phyloP scores from a whole-genome alignment of 2,329 filamentous ascomycete genomes.

The Atkinsonella texensis region DNA sequence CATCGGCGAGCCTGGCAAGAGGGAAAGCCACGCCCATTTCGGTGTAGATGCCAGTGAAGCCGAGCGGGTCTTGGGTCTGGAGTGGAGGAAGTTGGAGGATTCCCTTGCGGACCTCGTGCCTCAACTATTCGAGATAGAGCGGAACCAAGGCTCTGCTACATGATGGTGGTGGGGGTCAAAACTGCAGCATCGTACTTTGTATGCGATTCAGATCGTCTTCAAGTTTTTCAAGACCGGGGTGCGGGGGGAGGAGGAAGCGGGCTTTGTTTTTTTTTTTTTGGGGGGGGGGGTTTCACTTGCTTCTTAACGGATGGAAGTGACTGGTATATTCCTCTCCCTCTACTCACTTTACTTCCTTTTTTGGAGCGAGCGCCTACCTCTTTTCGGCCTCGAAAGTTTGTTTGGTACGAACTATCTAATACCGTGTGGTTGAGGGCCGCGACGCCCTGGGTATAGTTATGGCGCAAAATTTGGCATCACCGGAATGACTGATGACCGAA shows the following conservation, averaged over 20 bases:
- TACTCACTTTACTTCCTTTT: background rate
- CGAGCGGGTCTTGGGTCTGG: conserved; percentile 36
- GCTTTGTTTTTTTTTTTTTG: no score
- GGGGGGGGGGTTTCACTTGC: no score
- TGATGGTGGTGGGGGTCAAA: background rate
- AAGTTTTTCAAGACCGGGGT: no score
- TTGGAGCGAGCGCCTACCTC: background rate
- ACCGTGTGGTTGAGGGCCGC: background rate
- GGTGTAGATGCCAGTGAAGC: conserved; percentile 37
- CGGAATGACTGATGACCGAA: conserved; percentile 1
- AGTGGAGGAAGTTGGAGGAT: conserved; percentile 37
- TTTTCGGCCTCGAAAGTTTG: background rate
- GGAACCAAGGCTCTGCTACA: background rate
- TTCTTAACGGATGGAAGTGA: no score
- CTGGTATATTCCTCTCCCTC: no score
- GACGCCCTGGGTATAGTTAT: background rate
- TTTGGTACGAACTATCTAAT: background rate
- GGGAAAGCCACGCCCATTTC: conserved; percentile 24
- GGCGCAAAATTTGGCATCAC: background rate
- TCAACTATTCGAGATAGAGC: conserved; percentile 16
- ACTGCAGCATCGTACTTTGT: no score
- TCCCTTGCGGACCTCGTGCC: conserved; percentile 37
- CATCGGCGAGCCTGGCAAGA: conserved; percentile 19
- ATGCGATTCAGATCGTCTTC: background rate
- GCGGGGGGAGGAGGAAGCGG: no score